Conservation (phyloP, 1,284 basidiomycete species). For the Coniferiporia sulphurascens region DNA sequence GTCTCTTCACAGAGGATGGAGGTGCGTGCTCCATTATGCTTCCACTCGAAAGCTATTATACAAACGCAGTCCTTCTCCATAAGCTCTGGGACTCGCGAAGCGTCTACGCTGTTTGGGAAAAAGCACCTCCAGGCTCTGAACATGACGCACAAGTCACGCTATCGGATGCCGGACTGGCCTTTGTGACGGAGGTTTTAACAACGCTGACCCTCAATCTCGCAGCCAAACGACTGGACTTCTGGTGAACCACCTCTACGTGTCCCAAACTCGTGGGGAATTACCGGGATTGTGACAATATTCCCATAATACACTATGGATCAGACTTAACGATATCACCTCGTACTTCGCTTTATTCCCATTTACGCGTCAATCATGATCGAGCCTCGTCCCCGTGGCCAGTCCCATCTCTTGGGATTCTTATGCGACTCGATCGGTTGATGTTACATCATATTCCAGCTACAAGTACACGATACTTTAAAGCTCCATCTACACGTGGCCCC, state of each 20-base stretch:
- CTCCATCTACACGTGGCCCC: slow-evolving; percentile 14
- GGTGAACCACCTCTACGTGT: slow-evolving; percentile 2
- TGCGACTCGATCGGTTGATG: slow-evolving; percentile 4
- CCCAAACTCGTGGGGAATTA: not conserved
- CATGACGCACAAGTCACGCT: slow-evolving; percentile 17
- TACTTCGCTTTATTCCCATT: slow-evolving; percentile 1
- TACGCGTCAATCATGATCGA: slow-evolving; percentile 1
- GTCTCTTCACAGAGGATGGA: slow-evolving; percentile 54
- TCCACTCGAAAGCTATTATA: slow-evolving; percentile 10
- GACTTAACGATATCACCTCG: not conserved
- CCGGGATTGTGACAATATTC: slow-evolving; percentile 1
- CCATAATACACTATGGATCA: not conserved
- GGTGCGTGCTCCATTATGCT: slow-evolving; percentile 33
- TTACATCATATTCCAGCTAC: slow-evolving; percentile 8
- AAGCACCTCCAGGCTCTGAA: slow-evolving; percentile 12
- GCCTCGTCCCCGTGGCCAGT: not conserved
- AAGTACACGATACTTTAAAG: slow-evolving; percentile 3
- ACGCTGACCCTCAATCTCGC: slow-evolving; percentile 18
- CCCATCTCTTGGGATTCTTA: not conserved
- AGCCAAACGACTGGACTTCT: slow-evolving; percentile 14
- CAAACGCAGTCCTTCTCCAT: not conserved
- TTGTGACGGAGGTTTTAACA: slow-evolving; percentile 19
- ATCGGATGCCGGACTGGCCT: slow-evolving; percentile 5
- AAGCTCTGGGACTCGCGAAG: slow-evolving; percentile 17
- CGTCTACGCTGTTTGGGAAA: slow-evolving; percentile 17